These are phyloP conservation scores for Westerdykella ornata DNA, from an alignment of 2,329 filamentous ascomycete species.

Conservation along the genomic window DNA sequence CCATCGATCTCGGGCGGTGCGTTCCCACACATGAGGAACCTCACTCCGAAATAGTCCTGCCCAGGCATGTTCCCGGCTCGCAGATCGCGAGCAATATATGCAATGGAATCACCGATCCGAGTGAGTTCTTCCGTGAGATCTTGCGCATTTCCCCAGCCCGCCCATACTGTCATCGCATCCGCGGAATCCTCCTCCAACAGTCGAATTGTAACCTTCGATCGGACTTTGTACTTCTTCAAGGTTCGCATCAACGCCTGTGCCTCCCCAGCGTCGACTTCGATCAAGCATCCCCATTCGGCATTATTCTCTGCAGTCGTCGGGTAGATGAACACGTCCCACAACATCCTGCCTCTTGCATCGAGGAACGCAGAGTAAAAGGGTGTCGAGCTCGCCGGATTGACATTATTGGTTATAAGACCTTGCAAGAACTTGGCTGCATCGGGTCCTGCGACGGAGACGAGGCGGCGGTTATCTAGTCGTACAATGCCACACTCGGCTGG, in stretches of 20 bases:
- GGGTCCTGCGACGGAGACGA: constrained; percentile 71
- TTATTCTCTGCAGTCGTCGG: constrained; percentile 18
- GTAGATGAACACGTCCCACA: constrained; percentile 78
- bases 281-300: constrained; percentile 55
- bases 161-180: constrained; percentile 65
- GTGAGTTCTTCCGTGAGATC: not conserved
- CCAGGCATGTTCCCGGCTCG: not conserved
- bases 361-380: constrained; percentile 70
- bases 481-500: constrained; percentile 44
- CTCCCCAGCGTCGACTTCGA: constrained; percentile 74
- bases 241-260: constrained; percentile 59
- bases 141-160: constrained; percentile 55
- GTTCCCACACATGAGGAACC: constrained; percentile 22
- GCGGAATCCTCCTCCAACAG: constrained; percentile 52
- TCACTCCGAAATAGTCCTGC: constrained; percentile 19
- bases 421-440: constrained; percentile 83
- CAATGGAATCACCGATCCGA: constrained; percentile 5
- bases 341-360: constrained; percentile 70
- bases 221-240: constrained; percentile 77
- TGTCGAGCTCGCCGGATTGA: constrained; percentile 43
- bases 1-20: constrained; percentile 36
- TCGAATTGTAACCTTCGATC: constrained; percentile 64
- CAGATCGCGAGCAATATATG: constrained; percentile 4
- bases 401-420: constrained; percentile 72
- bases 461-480: constrained; percentile 62